These are phyloP conservation scores for Mycena latifolia DNA, from an alignment of 768 basidiomycete genomes.

Conservation along the genomic window DNA sequence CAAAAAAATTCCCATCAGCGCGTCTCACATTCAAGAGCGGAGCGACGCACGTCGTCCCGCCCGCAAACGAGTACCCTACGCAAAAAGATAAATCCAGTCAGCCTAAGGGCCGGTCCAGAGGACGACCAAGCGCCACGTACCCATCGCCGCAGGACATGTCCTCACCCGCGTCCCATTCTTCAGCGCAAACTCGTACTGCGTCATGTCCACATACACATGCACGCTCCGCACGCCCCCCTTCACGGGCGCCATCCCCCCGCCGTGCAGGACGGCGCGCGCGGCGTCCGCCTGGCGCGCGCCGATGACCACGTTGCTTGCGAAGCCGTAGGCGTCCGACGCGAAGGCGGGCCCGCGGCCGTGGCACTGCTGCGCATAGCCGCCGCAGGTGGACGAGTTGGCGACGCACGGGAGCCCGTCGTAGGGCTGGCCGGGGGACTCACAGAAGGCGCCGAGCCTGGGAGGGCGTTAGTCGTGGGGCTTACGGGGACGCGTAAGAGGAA, in stretches of 20 bases:
- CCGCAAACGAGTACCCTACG: conserved; percentile 82
- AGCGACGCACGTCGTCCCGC: conserved; percentile 77
- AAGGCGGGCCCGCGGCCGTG: conserved; percentile 58
- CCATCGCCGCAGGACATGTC: background rate
- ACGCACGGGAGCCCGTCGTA: conserved; percentile 79
- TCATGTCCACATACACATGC: conserved; percentile 79
- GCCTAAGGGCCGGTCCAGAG: background rate
- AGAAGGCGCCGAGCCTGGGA: conserved; percentile 75
- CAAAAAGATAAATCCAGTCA: no score
- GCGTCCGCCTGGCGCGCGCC: conserved; percentile 76
- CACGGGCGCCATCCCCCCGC: conserved; percentile 54
- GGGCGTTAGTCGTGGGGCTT: background rate
- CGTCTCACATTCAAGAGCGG: no score
- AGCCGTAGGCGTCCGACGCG: conserved; percentile 58
- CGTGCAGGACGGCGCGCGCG: conserved; percentile 70
- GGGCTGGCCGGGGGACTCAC: conserved; percentile 78
- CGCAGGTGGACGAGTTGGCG: conserved; percentile 79
- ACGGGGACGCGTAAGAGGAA: background rate
- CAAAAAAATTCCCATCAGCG: background rate
- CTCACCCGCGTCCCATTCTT: no score
- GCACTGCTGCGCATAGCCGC: conserved; percentile 73
- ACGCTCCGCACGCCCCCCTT: conserved; percentile 74
- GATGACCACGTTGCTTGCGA: conserved; percentile 77
- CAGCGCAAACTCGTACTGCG: conserved; percentile 72
- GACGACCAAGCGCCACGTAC: background rate